Base-by-base conservation (phyloP, 805 yeast species). In the Metschnikowia lachancei region DNA sequence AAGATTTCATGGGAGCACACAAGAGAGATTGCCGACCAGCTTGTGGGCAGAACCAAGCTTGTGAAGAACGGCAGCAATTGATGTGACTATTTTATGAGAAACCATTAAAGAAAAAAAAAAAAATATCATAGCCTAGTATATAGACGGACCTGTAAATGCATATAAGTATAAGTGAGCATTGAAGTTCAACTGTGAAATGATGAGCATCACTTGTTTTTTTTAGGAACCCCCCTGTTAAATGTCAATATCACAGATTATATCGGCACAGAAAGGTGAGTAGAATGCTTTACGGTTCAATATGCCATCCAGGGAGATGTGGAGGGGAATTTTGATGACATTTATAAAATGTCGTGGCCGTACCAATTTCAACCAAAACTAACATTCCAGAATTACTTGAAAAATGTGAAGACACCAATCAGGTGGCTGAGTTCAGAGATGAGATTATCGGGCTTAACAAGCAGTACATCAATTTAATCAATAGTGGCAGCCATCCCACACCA, bases 1-100 rank as follows among this genome's bases (percentile, higher is more conserved):
- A 70, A 74, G 47, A 83, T 90, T 41, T 89, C 86, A 67, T 94
- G 99, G 99, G 73, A 76, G 40, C 74, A 74, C 26, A 72, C 83
- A 42, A 78, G 95, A 61, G 85, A 83, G 41, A 79, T 87, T 62
- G 87, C 92, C 47, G 96, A 90, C 70, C 83, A 82, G 67, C 73
- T 92, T 64, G 95, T 85, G 34, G 94, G 92, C 33, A 81, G 95
- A 58, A 62, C 66, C 26, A 51, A 45, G 39, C 40, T 52, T 17
- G 29, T 22, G 4, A 22, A 22, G 8, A 8, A 22, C 24, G 8
- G 8, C 24, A 18, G n/a, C 24, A 29, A 35, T 28, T 43, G 20
- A 28, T 7, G n/a, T n/a, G 8, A 22, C 24, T n/a, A n/a, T n/a
- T n/a, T n/a, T n/a, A n/a, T n/a, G n/a, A 18, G 18, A 10, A n/a